Evolutionary conservation across 139 green algal genomes (phyloP), one percentile per base, ranked within the genome.

Genomic region (Volvox reticuliferus): DNA sequence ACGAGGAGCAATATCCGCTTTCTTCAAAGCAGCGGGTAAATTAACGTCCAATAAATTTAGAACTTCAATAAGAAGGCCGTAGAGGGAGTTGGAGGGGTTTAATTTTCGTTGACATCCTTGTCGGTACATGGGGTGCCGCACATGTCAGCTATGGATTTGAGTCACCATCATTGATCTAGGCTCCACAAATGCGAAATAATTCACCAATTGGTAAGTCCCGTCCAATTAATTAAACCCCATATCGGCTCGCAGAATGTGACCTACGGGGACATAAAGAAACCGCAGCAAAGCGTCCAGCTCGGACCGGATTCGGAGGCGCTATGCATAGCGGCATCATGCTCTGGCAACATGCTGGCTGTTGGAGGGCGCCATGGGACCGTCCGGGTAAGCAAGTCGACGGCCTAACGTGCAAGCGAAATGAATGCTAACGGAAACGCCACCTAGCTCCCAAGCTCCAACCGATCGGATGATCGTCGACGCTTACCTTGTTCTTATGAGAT

Each of bases 281-380:
- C 86, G 5, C 75, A 50, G 12, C 16, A 67, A 18, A 77, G 19
- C 75, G 33, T 9, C 19, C 1, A 37, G 24, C 85, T 89, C 13
- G 85, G 85, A 2, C 13, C 89, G 1, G 33, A 65, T 24, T 87
- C 65, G 44, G 90, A 93, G 50, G 90, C 82, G 9, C 61, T 87
- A 12, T 91, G 90, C 65, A 82, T 89, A 18, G 63, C 67, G 17
- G 30, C 44, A 13, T 90, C 83, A 24, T 20, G 1, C n/a, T n/a
- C 62, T 26, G 77, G 90, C 67, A 93, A 91, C 67, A 79, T 91
- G 30, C n/a, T 92, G n/a, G 89, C 89, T n/a, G 62, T 93, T 18
- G 92, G 92, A 21, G 82, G 90, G 37, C 67, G 86, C 1, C 81
- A 83, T 9, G 92, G 92, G 0, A 67, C 68, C 28, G 75, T 94